Base-by-base conservation (phyloP, 2,329 filamentous ascomycete species). In the Paraconiothyrium sp. region DNA sequence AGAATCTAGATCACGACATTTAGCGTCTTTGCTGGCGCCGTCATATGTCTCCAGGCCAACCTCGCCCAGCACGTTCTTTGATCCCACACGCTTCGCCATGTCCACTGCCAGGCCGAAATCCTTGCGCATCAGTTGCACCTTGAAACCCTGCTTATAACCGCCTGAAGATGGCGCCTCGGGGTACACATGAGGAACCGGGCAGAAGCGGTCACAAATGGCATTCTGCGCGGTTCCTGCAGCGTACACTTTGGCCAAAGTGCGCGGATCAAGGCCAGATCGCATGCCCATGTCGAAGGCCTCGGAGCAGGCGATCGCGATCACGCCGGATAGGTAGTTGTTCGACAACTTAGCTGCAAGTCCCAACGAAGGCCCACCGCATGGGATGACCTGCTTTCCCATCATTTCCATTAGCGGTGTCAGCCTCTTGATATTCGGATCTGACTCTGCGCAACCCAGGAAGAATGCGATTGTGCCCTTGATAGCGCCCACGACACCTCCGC, bases 211-310 rank as follows among this genome's bases (percentile, higher is more conserved):
- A 54, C 80, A 81, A 43, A 86, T 85, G 0, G 81, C 76, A 58
- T 82, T 85, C 67, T 86, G 84, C 1, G 83, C 84, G 0, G 84
- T 86, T 0, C 83, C 82, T 1, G 83, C 81, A 16, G 80, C 79
- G 63, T 83, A 86, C 4, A 87, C 82, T 50, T 81, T 82, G 1
- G 83, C 80, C 27, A 89, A 76, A 2, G 85, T 80, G 4, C 82
- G 73, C 0, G 86, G 84, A 62, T 88, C 84, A 58, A 89, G 77
- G 0, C 87, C 86, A 6, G 84, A 81, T 1, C 80, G 76, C 78
- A 89, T 89, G 0, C 86, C 86, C 72, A 89, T 86, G 61, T 88
- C 84, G 79, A 89, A 84, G 0, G 86, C 85, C 71, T 89, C 87
- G 0, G 84, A 81, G 47, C 80, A 82, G 0, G 86, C 86, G 57